Conservation (phyloP, 2,329 filamentous ascomycete genomes). For the Aspergillus fischeri region DNA sequence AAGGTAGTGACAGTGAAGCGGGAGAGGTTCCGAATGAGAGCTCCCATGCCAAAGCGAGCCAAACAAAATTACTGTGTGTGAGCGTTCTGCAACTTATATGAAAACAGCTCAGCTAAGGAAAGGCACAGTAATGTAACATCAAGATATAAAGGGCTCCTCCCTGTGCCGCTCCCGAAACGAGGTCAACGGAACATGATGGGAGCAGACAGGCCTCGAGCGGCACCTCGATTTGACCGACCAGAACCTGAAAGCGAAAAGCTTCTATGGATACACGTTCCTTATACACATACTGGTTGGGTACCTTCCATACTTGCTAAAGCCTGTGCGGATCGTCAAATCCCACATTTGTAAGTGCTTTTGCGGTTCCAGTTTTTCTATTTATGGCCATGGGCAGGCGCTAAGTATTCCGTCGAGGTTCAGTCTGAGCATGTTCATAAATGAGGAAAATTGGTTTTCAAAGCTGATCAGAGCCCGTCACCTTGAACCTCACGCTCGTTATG, state of each 20-base stretch:
- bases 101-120: neutral
- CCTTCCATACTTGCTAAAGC: constrained; percentile 19
- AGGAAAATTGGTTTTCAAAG: constrained; percentile 35
- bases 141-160: constrained; percentile 20
- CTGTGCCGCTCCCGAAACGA: constrained; percentile 20
- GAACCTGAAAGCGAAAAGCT: constrained; percentile 31
- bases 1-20: neutral
- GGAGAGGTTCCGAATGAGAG: neutral
- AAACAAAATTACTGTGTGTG: neutral
- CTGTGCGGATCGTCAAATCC: constrained; percentile 22
- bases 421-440: constrained; percentile 30
- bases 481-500: constrained; percentile 38
- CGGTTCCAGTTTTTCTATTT: neutral
- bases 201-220: constrained; percentile 21
- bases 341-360: constrained; percentile 14
- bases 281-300: constrained; percentile 24
- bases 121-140: constrained; percentile 2
- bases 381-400: neutral
- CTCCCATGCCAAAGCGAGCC: neutral
- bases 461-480: constrained; percentile 35
- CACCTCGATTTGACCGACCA: constrained; percentile 29
- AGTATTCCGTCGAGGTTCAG: constrained; percentile 23
- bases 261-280: constrained; percentile 34
- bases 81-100: neutral
- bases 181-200: constrained; percentile 20